phyloP scores from a whole-genome alignment of 352 stramenopile species.

The Lagenidium giganteum region DNA sequence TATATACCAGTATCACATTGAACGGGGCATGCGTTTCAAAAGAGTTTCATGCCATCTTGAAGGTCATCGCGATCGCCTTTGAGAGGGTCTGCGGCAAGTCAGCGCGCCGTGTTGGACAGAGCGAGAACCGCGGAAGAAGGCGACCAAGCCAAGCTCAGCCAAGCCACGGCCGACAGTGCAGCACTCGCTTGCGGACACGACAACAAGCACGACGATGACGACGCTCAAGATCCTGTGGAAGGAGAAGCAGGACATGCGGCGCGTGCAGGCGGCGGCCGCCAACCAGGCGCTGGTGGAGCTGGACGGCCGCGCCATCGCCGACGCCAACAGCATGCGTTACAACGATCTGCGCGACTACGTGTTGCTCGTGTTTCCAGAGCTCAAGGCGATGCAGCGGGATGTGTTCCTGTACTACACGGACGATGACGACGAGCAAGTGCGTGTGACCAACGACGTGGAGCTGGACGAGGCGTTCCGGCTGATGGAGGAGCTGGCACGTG shows the following conservation, averaged over 20 bases:
- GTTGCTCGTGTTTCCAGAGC: conserved; percentile 59
- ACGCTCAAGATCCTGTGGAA: conserved; percentile 84
- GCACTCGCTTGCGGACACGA: too few relatives aligned
- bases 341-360: conserved; percentile 64
- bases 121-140: too few relatives aligned
- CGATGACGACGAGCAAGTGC: conserved; percentile 78
- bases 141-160: too few relatives aligned
- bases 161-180: too few relatives aligned
- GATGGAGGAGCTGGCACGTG: conserved; percentile 60
- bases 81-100: too few relatives aligned
- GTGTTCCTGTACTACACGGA: conserved; percentile 80
- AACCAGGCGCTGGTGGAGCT: conserved; percentile 47
- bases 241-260: conserved; percentile 82
- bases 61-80: too few relatives aligned
- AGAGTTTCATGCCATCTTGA: too few relatives aligned
- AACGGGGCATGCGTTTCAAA: too few relatives aligned
- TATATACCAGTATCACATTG: too few relatives aligned
- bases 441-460: conserved; percentile 78
- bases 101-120: too few relatives aligned
- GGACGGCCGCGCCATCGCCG: conserved; percentile 29
- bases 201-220: conserved; percentile 31
- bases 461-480: conserved; percentile 72
- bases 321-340: conserved; percentile 37
- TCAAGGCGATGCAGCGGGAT: conserved; percentile 22
- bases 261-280: conserved; percentile 66